Evolutionary conservation across 1,284 basidiomycete genomes (phyloP).

Genomic region (Melanopsichium pennsylvanicum): DNA sequence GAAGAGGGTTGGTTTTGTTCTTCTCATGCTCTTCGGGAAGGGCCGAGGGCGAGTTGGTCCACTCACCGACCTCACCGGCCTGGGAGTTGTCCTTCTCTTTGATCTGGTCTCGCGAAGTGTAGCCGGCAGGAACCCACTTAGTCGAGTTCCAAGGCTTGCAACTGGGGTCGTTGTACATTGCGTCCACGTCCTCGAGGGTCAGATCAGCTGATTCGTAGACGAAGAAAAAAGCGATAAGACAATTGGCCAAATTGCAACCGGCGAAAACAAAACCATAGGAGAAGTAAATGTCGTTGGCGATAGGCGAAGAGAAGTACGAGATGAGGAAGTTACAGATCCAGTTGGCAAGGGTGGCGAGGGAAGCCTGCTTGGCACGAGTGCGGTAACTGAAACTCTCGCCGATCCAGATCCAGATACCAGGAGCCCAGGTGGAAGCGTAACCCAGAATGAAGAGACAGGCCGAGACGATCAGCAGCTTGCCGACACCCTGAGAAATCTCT

Average conservation of each 20-base stretch:
- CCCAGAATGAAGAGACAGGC: conserved; percentile 81
- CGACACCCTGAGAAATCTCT: conserved; percentile 60
- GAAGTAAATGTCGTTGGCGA: conserved; percentile 67
- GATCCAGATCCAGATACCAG: conserved; percentile 63
- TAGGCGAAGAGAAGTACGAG: conserved; percentile 72
- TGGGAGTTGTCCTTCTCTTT: conserved; percentile 43
- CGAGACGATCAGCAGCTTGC: conserved; percentile 77
- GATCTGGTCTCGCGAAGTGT: conserved; percentile 50
- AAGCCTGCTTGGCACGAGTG: conserved; percentile 79
- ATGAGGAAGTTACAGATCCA: conserved; percentile 78
- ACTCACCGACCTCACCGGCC: conserved; percentile 45
- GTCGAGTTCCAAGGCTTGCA: conserved; percentile 76
- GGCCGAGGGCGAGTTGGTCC: conserved; percentile 46
- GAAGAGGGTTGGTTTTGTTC: conserved; percentile 48
- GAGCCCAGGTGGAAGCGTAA: conserved; percentile 77
- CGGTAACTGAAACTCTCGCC: conserved; percentile 77
- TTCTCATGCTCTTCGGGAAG: conserved; percentile 48
- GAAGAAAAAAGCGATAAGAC: conserved; percentile 77
- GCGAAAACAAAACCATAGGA: conserved; percentile 79
- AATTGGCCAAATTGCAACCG: conserved; percentile 69
- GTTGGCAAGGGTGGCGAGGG: conserved; percentile 75
- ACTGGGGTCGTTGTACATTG: conserved; percentile 77
- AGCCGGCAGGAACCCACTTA: conserved; percentile 66
- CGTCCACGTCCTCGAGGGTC: conserved; percentile 76
- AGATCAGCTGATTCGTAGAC: conserved; percentile 78